phyloP scores from a whole-genome alignment of 129 eudicot genomes.

The Flaveria ramosissima region DNA sequence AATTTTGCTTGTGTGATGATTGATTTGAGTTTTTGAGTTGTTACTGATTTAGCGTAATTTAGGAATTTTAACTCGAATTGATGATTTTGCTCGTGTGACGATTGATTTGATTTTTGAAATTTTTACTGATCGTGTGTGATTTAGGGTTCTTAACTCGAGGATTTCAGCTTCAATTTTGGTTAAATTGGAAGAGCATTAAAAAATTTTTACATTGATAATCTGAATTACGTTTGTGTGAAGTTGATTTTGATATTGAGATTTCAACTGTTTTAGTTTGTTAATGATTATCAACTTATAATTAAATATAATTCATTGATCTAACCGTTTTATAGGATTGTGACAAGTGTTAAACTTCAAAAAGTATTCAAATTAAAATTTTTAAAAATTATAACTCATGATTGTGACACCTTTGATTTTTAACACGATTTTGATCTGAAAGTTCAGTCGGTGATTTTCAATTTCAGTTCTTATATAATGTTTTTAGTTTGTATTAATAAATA shows the following conservation, averaged over 20 bases:
- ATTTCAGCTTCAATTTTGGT: not conserved
- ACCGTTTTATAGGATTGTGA: not conserved
- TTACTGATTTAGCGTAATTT: not conserved
- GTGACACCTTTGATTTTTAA: not conserved
- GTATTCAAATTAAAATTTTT: too few species aligned
- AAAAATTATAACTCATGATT: not conserved
- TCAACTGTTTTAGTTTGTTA: too few species aligned
- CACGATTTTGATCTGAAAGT: conserved; percentile 13
- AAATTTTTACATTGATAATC: not conserved
- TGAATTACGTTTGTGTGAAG: conserved; percentile 5
- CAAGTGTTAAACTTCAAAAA: too few species aligned
- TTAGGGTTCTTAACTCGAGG: not conserved
- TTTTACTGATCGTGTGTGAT: not conserved
- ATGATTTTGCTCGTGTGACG: not conserved
- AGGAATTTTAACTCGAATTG: not conserved
- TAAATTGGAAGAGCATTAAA: not conserved
- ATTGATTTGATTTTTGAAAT: not conserved
- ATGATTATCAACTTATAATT: too few species aligned
- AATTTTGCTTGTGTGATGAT: not conserved
- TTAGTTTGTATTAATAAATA: not conserved
- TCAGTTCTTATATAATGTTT: not conserved
- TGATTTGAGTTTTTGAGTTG: not conserved
- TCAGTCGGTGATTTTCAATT: conserved; percentile 20
- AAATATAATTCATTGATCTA: not conserved
- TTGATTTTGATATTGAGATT: not conserved